Conservation (phyloP, 2,329 filamentous ascomycete genomes). For the Colletotrichum endophyticum region DNA sequence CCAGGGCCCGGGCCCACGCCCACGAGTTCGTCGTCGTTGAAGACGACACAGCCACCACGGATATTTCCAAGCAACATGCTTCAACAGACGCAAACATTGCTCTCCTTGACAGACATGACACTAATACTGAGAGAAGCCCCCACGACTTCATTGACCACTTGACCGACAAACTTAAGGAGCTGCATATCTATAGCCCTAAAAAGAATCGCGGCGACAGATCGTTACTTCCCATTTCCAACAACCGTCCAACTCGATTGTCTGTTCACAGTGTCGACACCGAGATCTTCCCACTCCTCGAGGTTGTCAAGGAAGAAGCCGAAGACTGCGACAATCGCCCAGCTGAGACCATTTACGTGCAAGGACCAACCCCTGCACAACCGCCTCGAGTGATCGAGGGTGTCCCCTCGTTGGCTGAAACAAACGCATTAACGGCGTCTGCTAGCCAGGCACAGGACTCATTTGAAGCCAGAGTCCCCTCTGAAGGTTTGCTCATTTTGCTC, state of each 20-base stretch:
- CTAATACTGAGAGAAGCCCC: constrained; percentile 29
- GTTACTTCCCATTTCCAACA: background rate
- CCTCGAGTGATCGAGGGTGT: constrained; percentile 9
- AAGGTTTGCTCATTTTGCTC: constrained; percentile 1
- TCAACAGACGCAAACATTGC: constrained; percentile 1
- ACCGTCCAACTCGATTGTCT: background rate
- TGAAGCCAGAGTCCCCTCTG: constrained; percentile 6
- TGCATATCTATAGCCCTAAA: constrained; percentile 28
- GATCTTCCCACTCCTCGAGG: background rate
- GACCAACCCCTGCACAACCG: background rate
- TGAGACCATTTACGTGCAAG: constrained; percentile 5
- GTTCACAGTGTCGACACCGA: background rate
- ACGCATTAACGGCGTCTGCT: background rate
- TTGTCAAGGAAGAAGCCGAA: constrained; percentile 4
- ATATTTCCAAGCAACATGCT: background rate
- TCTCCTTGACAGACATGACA: constrained; percentile 31
- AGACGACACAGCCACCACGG: background rate
- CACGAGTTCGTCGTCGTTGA: constrained; percentile 10
- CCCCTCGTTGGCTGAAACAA: constrained; percentile 14
- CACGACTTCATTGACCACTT: constrained; percentile 33
- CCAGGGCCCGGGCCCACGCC: background rate
- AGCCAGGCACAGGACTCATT: background rate
- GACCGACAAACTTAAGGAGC: constrained; percentile 34
- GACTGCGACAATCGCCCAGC: background rate
- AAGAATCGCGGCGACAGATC: constrained; percentile 11